phyloP scores from a whole-genome alignment of 2,329 filamentous ascomycete genomes.

The Sporothrix phasma region DNA sequence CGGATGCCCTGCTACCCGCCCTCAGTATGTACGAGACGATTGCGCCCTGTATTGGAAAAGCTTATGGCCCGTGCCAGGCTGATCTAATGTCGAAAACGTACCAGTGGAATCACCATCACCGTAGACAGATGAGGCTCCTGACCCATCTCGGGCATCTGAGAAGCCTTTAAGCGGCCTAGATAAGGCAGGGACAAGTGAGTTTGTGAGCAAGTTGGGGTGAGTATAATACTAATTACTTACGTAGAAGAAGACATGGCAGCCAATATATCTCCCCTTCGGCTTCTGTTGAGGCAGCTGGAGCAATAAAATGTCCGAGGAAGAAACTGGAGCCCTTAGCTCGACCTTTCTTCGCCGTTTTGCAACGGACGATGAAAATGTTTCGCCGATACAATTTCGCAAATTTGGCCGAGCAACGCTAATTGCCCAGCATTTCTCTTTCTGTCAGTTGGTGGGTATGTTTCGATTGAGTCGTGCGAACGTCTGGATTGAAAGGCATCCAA shows the following conservation, averaged over 20 bases:
- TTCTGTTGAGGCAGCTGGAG: conserved; percentile 34
- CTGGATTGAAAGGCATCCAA: conserved; percentile 27
- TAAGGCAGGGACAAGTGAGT: neutral
- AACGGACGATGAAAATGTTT: conserved; percentile 41
- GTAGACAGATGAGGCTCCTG: conserved; percentile 30
- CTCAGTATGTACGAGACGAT: no score
- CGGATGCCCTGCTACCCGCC: no score
- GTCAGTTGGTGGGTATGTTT: conserved; percentile 4
- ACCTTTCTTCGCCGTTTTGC: conserved; percentile 58
- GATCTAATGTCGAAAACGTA: no score
- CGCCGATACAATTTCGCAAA: neutral
- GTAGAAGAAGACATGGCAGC: conserved; percentile 64
- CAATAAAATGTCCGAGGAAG: conserved; percentile 25
- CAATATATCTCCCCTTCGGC: conserved; percentile 50
- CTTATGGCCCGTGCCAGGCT: no score
- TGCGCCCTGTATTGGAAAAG: no score
- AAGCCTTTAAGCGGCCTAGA: neutral
- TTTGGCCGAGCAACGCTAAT: conserved; percentile 5
- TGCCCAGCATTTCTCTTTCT: conserved; percentile 6
- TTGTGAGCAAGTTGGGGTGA: no score
- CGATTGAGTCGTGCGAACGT: conserved; percentile 21
- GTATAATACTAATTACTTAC: no score
- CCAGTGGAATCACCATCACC: conserved; percentile 53
- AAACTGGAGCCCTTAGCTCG: conserved; percentile 31
- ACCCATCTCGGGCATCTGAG: neutral